phyloP scores from a whole-genome alignment of 352 stramenopile genomes.

The Thraustochytrium striatum region DNA sequence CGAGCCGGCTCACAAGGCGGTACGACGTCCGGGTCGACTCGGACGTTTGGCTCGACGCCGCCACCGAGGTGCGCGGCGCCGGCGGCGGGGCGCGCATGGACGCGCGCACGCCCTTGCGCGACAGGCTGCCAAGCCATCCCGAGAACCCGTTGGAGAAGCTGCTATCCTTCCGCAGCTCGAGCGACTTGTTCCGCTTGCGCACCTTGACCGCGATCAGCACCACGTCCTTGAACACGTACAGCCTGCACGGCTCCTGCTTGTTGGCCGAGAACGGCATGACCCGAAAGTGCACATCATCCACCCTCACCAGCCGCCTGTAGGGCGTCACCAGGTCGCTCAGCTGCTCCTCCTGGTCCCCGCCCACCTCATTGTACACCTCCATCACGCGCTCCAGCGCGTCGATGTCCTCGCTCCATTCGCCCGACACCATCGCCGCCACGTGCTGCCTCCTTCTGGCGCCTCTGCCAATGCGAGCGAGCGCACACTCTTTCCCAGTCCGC shows the following conservation, averaged over 20 bases:
- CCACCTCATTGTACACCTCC: constrained; percentile 7
- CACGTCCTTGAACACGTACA: constrained; percentile 29
- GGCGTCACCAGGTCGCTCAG: constrained; percentile 20
- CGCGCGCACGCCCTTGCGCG: not conserved
- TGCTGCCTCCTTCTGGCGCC: too few relatives aligned
- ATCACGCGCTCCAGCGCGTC: constrained; percentile 14
- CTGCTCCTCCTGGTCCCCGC: constrained; percentile 3
- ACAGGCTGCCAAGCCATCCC: constrained; percentile 5
- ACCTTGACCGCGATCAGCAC: constrained; percentile 4
- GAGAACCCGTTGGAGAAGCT: too few relatives aligned
- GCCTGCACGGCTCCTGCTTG: not conserved
- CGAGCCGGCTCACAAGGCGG: constrained; percentile 2
- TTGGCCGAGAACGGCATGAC: constrained; percentile 28
- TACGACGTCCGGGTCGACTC: not conserved
- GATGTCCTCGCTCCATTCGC: constrained; percentile 43
- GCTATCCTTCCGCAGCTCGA: not conserved
- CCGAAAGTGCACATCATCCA: constrained; percentile 5
- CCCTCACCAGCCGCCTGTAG: not conserved
- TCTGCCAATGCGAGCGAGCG: too few relatives aligned
- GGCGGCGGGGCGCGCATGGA: not conserved
- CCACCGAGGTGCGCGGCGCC: not conserved
- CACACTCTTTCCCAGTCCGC: too few relatives aligned
- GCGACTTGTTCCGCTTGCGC: not conserved
- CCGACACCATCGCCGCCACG: too few relatives aligned
- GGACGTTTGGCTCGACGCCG: not conserved